Percentiles rank a stretch among this genome's conserved stretches.
Conservation (phyloP, 2,329 filamentous ascomycete species). For the Monilinia fructicola region DNA sequence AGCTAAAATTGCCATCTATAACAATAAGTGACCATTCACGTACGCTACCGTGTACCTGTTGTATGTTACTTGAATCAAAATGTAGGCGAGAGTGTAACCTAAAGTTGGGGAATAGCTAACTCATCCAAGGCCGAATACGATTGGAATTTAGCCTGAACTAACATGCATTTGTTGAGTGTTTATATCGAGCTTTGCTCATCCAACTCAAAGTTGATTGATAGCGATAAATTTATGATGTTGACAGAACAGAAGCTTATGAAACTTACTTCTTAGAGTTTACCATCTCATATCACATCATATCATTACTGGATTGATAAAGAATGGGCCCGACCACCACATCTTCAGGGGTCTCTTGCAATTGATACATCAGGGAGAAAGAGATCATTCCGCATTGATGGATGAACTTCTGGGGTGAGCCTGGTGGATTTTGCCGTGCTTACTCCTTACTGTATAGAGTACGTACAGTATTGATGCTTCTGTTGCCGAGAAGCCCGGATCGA, state of each 20-base stretch:
- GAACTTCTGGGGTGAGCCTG: too few relatives aligned
- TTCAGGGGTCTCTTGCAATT: too few relatives aligned
- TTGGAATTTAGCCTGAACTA: background rate
- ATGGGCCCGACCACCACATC: too few relatives aligned
- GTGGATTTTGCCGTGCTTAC: too few relatives aligned
- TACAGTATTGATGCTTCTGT: too few relatives aligned
- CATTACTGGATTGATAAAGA: background rate
- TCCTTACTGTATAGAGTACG: too few relatives aligned
- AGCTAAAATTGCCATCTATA: background rate
- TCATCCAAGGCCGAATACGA: background rate
- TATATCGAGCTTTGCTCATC: background rate
- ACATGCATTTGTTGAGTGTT: background rate
- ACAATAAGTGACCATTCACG: background rate
- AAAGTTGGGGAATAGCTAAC: background rate
- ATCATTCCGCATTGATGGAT: too few relatives aligned
- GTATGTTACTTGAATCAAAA: background rate
- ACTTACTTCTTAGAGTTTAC: background rate
- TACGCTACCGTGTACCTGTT: background rate
- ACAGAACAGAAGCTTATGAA: background rate
- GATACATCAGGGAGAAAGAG: too few relatives aligned
- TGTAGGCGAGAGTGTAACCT: background rate
- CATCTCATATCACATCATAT: background rate
- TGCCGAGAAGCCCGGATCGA: too few relatives aligned
- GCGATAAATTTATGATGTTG: background rate
- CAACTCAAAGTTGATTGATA: background rate